These are phyloP conservation scores for Ilyonectria robusta DNA, from an alignment of 2,329 filamentous ascomycete genomes.

Conservation along the genomic window DNA sequence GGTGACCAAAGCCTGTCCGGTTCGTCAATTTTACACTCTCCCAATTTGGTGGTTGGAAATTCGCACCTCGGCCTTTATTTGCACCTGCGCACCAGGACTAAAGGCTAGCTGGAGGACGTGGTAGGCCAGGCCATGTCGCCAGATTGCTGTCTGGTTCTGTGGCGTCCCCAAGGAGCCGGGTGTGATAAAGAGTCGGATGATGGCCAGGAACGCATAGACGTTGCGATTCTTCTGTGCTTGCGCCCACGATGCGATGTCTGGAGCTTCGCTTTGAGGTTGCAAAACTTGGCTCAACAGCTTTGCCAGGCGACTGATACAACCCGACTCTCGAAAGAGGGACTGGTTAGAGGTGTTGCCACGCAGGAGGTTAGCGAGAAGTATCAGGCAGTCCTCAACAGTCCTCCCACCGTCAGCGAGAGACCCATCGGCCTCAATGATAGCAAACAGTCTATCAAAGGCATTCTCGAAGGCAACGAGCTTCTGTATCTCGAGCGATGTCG, in stretches of 20 bases:
- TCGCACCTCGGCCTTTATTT: conserved; percentile 84
- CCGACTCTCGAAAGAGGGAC: conserved; percentile 92
- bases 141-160: conserved; percentile 89
- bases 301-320: conserved; percentile 81
- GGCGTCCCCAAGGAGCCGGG: conserved; percentile 84
- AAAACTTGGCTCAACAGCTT: conserved; percentile 75
- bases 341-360: conserved; percentile 93
- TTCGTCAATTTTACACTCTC: conserved; percentile 32
- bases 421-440: conserved; percentile 85
- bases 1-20: conserved; percentile 78
- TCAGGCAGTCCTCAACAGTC: conserved; percentile 92
- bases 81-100: conserved; percentile 76
- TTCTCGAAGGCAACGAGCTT: conserved; percentile 97
- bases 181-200: conserved; percentile 88
- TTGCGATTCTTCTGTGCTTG: conserved; percentile 88
- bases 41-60: conserved; percentile 5
- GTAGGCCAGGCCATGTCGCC: conserved; percentile 84
- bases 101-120: conserved; percentile 89
- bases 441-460: conserved; percentile 89
- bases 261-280: conserved; percentile 65
- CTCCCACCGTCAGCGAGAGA: conserved; percentile 86
- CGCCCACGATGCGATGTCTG: conserved; percentile 80
- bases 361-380: conserved; percentile 89
- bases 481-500: conserved; percentile 88
- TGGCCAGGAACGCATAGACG: conserved; percentile 88